Conservation (phyloP, 495 filamentous ascomycete species). For the Aspergillus asperescens region DNA sequence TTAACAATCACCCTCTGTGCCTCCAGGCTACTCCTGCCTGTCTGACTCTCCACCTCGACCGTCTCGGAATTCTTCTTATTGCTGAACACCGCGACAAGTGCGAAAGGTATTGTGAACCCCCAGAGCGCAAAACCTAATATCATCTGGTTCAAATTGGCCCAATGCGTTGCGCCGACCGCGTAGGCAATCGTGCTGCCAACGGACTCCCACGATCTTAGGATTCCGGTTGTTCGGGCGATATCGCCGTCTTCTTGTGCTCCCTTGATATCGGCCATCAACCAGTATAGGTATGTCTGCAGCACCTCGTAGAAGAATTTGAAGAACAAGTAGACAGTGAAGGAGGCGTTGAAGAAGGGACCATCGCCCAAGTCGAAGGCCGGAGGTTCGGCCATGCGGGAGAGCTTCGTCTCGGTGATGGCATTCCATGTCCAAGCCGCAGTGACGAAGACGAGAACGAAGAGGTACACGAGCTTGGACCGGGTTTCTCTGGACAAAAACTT, state of each 20-base stretch:
- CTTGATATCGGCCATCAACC: conserved; percentile 11
- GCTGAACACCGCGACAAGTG: conserved; percentile 1
- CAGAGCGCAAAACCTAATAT: conserved; percentile 2
- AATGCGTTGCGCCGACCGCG: conserved; percentile 39
- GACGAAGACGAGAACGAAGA: conserved; percentile 5
- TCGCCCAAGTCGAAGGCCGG: conserved; percentile 6
- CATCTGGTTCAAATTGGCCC: conserved; percentile 11
- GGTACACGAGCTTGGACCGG: background rate
- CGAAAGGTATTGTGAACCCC: conserved; percentile 7
- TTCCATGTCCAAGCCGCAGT: conserved; percentile 5
- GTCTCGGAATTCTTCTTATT: background rate
- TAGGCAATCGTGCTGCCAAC: conserved; percentile 47
- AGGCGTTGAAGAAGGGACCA: conserved; percentile 3
- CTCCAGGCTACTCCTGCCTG: background rate
- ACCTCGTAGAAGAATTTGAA: conserved; percentile 40
- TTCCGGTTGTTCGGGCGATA: conserved; percentile 41
- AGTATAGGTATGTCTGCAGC: conserved; percentile 17
- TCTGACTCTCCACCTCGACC: background rate
- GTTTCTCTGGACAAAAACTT: conserved; percentile 2
- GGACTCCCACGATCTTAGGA: conserved; percentile 46
- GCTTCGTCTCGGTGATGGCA: background rate
- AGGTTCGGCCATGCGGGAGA: conserved; percentile 5
- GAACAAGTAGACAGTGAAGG: conserved; percentile 6
- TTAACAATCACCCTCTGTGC: background rate
- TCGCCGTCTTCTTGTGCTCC: conserved; percentile 8